Evolutionary conservation across 768 basidiomycete genomes (phyloP), one percentile per base, ranked within the genome.

Genomic region (Mycena galericulata): DNA sequence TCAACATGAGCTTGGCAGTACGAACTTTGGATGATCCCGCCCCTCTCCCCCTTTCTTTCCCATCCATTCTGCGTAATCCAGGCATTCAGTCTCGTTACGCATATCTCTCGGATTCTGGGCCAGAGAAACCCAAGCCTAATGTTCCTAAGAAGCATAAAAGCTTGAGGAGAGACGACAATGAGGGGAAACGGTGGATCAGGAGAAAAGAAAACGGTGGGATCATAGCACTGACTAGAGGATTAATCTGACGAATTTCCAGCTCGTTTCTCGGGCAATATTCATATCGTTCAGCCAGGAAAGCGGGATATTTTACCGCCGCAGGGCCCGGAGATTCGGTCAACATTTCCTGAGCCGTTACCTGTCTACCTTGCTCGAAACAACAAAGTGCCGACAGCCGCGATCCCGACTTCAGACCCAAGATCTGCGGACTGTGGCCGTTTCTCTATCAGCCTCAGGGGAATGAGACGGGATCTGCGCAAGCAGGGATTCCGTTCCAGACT

Each of bases 321-420:
- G 1, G 68, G 78, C 4, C 87, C 90, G 4, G 76, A 76, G 30
- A 78, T 81, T 0, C 80, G 79, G 4, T 38, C 89, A 12, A 94
- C 94, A 0, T 95, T 95, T 74, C 93, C 94, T 2, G 85, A 88
- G 67, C 94, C 94, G 0, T 82, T 95, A 0, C 94, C 94, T 0
- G 50, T 84, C 1, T 94, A 88, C 73, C 86, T 95, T 7, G 85
- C 89, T 7, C 90, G 94, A 46, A 88, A 82, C 61, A 77, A 84
- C 10, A 82, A 84, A 62, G 72, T 92, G 0, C 88, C 92, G 0
- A 72, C 86, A 9, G 74, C 84, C 1, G 65, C 75, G 4, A 80
- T 82, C 17, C 82, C 87, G 0, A 66, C 75, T 4, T 75, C 76
- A 34, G 86, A 92, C 69, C 85, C 88, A 0, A 74, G 72, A 41